Percentiles rank a stretch among this genome's conserved stretches.
Conservation (phyloP, 1,284 basidiomycete genomes). For the Sphaerobolus stellatus region DNA sequence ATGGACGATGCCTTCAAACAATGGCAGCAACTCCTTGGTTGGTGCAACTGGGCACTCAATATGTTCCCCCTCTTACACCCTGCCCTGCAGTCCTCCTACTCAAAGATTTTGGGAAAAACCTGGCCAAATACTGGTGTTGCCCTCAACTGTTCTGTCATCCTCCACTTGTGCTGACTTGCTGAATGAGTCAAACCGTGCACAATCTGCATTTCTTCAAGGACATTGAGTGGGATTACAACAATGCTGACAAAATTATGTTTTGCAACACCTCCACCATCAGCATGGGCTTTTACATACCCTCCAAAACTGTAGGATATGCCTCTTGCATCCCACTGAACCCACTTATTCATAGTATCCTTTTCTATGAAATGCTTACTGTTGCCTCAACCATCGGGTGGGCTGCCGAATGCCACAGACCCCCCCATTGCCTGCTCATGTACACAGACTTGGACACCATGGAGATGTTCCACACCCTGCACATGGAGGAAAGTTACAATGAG, state of each 20-base stretch:
- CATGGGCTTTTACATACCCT: too few relatives aligned
- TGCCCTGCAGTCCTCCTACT: constrained; percentile 18
- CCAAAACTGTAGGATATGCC: too few relatives aligned
- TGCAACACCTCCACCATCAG: background rate
- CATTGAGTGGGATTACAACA: background rate
- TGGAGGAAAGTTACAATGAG: too few relatives aligned
- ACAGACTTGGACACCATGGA: too few relatives aligned
- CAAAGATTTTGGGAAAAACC: constrained; percentile 10
- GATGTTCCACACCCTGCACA: too few relatives aligned
- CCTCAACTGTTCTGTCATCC: background rate
- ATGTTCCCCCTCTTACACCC: constrained; percentile 31
- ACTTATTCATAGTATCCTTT: too few relatives aligned
- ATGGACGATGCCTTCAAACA: constrained; percentile 15
- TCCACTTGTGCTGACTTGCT: background rate
- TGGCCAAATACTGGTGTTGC: background rate
- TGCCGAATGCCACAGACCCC: too few relatives aligned
- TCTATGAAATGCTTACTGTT: too few relatives aligned
- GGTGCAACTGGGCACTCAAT: constrained; percentile 35
- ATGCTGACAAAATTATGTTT: background rate
- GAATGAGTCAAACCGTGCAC: background rate
- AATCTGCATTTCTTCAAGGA: background rate
- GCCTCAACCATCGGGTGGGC: too few relatives aligned
- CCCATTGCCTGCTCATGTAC: too few relatives aligned
- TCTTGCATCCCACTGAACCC: too few relatives aligned
- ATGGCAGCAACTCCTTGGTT: constrained; percentile 34